Base-by-base conservation (phyloP, 1,284 basidiomycete genomes). In the Chalciporus sp. region DNA sequence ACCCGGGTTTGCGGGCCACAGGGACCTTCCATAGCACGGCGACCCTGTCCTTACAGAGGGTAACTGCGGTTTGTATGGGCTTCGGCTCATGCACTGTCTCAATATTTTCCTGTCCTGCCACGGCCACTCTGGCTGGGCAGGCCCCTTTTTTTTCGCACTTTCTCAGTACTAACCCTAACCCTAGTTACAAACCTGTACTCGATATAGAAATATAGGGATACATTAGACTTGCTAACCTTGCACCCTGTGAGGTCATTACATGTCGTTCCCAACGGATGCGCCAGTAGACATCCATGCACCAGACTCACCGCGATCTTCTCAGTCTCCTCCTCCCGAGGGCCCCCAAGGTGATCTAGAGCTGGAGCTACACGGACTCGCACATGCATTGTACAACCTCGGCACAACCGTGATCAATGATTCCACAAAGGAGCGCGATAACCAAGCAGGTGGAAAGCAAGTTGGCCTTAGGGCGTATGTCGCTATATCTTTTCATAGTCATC, bases 371-470 rank as follows among this genome's bases (percentile, higher is more conserved):
- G 86, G 84, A 0, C 82, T 91, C 9, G 86, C 86, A 14, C 86
- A 87, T 55, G 84, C 85, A 1, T 70, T 91, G 20, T 90, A 90
- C 64, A 88, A 90, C 59, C 74, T 91, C 6, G 88, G 88, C 16
- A 88, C 86, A 7, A 90, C 88, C 0, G 86, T 90, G 14, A 84
- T 90, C 59, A 87, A 84, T 49, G 88, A 91, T 65, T 81, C 85
- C 5, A 88, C 86, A 7, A 90, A 88, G 68, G 88, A 90, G 63
- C 79, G 83, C 49, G 85, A 86, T 61, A 85, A 83, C 57, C 77
- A 80, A 9, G 82, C 79, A 16, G 80, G 79, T 4, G 83, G 79
- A 14, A 90, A 90, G 66, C 86, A 83, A 61, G 86, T 88, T 40
- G 88, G 86, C 10, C 67, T 78, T 47, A 75, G 84, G 65, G 87